Evolutionary conservation across 2,329 filamentous ascomycete species (phyloP), one percentile per base, ranked within the genome.

Genomic region (Pseudocercospora ulei): DNA sequence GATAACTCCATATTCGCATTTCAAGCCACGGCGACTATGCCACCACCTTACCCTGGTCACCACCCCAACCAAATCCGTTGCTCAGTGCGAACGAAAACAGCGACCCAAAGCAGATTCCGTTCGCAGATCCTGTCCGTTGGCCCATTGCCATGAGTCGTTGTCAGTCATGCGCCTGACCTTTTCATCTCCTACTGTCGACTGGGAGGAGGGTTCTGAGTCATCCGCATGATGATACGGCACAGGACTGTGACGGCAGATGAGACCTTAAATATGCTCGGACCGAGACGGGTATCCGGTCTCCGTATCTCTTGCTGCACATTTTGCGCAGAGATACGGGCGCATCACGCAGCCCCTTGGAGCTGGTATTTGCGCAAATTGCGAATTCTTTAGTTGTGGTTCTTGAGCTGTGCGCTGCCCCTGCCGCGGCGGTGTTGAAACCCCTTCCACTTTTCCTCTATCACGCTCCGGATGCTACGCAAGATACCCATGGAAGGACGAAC

Each of bases 1-100:
- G 64, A 22, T 65, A 63, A 16, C 59, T 58, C 20, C 64, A 68
- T 41, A 50, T 64, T 24, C 64, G 66, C 36, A 55, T 59, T 26
- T 67, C 65, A 47, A 67, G 64, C 46, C 57, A 68, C 50, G 65
- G 64, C 20, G 60, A 64, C 31, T 59, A 66, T 38, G 62, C 56
- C 38, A 56, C 62, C 38, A 62, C 64, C 17, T 66, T 65, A 22
- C 66, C 65, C 24, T 54, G 55, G 56, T 53, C 62, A 55, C 48
- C 56, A 51, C 44, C 48, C 46, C 58, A 41, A 39, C 40, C 41
- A 33, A 46, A 51, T 47, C 53, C 52, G 36, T 48, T 52, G 39
- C 37, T 53, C 46, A 36, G 51, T 56, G 34, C 52, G 50, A 46
- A 56, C 53, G 41, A 48, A 46, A 46, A 44, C 45, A 35, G 52